A percentile compares a stretch with the other conserved stretches of the same genome.
Conservation (phyloP, 805 yeast genomes). For the Ogataea dorogensis region DNA sequence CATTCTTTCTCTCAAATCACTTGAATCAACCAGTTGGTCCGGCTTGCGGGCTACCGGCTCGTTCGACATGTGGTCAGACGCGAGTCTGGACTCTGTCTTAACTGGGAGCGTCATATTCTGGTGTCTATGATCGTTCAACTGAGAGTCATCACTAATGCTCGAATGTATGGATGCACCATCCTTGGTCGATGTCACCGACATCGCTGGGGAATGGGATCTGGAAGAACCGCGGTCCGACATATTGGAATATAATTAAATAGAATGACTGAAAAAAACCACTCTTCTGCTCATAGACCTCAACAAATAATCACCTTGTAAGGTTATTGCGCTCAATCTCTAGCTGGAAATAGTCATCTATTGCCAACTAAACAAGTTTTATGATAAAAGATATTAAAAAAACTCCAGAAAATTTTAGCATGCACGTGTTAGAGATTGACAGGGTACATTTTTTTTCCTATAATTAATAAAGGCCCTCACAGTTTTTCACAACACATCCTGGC, state of each 20-base stretch:
- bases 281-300: conserved; percentile 13
- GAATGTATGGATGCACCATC: conserved; percentile 35
- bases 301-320: not conserved
- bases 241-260: conserved; percentile 2
- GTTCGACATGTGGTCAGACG: conserved; percentile 3
- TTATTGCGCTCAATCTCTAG: conserved; percentile 10
- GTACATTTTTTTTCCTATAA: not conserved
- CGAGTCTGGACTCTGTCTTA: conserved; percentile 26
- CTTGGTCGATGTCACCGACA: conserved; percentile 30
- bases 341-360: conserved; percentile 9
- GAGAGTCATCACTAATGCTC: conserved; percentile 36
- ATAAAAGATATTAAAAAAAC: not conserved
- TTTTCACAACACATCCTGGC: conserved; percentile 62
- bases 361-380: not conserved
- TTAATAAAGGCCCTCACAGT: conserved; percentile 42
- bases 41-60: conserved; percentile 17
- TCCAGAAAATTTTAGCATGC: conserved; percentile 7
- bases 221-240: conserved; percentile 28
- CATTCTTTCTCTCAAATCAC: conserved; percentile 32
- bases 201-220: conserved; percentile 27
- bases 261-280: conserved; percentile 14
- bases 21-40: conserved; percentile 26
- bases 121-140: conserved; percentile 36
- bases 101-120: conserved; percentile 35
- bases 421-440: conserved; percentile 13